These are phyloP conservation scores for Ogataea zsoltii DNA, from an alignment of 805 yeast species.

Conservation along the genomic window DNA sequence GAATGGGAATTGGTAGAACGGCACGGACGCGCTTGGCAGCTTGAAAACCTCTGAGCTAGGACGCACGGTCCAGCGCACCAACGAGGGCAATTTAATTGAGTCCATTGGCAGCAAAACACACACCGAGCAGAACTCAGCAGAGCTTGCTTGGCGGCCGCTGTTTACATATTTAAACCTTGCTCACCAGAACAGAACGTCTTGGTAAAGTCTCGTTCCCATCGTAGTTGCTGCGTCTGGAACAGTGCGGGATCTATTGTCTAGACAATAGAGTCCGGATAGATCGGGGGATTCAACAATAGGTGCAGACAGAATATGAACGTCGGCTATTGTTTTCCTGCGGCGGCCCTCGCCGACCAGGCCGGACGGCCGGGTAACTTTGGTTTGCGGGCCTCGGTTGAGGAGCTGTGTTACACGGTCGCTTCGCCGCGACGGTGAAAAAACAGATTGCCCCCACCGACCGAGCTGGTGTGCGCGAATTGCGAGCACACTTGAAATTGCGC, in stretches of 20 bases:
- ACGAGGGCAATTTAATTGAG: slow-evolving; percentile 10
- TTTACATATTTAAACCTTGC: too few species aligned
- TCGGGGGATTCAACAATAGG: not conserved
- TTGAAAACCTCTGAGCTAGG: slow-evolving; percentile 31
- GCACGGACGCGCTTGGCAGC: slow-evolving; percentile 26
- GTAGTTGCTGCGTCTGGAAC: not conserved
- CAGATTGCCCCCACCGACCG: too few species aligned
- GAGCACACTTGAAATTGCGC: too few species aligned
- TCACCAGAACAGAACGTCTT: too few species aligned
- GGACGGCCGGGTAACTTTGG: too few species aligned
- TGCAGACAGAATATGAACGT: not conserved
- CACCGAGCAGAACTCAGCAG: not conserved
- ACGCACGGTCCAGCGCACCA: slow-evolving; percentile 22
- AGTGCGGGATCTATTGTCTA: not conserved
- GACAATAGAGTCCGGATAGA: not conserved
- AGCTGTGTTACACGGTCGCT: too few species aligned
- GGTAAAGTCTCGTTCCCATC: too few species aligned
- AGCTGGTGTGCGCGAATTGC: too few species aligned
- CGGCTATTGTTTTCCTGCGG: too few species aligned
- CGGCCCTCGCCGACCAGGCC: too few species aligned
- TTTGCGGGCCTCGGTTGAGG: too few species aligned
- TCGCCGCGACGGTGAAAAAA: too few species aligned
- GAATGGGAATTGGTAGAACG: slow-evolving; percentile 33
- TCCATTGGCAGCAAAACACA: slow-evolving; percentile 3
- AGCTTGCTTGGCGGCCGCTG: not conserved